Conservation (phyloP, 768 basidiomycete species). For the Tulasnella sp. region DNA sequence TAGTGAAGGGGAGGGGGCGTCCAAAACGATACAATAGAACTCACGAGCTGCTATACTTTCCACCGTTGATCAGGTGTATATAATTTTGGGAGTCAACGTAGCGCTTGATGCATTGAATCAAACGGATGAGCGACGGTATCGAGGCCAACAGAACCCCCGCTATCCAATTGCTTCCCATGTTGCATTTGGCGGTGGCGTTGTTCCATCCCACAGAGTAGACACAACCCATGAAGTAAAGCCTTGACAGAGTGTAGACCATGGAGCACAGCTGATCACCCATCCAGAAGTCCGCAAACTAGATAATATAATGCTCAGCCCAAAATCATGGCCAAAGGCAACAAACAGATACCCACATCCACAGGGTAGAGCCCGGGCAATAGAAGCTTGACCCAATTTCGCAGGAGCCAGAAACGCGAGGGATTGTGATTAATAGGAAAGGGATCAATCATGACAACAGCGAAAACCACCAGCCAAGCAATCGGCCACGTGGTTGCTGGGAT, state of each 20-base stretch:
- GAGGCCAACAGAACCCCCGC: conserved; percentile 54
- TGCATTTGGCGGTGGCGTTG: conserved; percentile 46
- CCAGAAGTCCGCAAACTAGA: conserved; percentile 83
- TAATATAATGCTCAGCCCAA: background rate
- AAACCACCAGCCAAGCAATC: conserved; percentile 70
- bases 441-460: conserved; percentile 58
- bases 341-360: conserved; percentile 59
- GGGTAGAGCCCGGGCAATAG: conserved; percentile 61
- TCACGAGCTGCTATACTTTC: conserved; percentile 55
- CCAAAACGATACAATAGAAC: background rate
- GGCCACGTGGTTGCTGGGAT: conserved; percentile 73
- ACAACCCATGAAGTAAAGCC: conserved; percentile 71
- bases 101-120: conserved; percentile 83
- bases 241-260: conserved; percentile 66
- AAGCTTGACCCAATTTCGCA: conserved; percentile 59
- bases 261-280: conserved; percentile 84
- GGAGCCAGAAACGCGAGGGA: conserved; percentile 74
- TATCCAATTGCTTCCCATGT: conserved; percentile 55
- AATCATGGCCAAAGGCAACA: background rate
- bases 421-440: conserved; percentile 67
- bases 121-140: conserved; percentile 70
- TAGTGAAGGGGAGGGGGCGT: conserved; percentile 33
- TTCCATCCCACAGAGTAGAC: conserved; percentile 58
- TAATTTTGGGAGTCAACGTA: conserved; percentile 68
- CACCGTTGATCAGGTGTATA: conserved; percentile 87